phyloP scores from a whole-genome alignment of 2,329 filamentous ascomycete genomes.

The Penicillium glabrum region DNA sequence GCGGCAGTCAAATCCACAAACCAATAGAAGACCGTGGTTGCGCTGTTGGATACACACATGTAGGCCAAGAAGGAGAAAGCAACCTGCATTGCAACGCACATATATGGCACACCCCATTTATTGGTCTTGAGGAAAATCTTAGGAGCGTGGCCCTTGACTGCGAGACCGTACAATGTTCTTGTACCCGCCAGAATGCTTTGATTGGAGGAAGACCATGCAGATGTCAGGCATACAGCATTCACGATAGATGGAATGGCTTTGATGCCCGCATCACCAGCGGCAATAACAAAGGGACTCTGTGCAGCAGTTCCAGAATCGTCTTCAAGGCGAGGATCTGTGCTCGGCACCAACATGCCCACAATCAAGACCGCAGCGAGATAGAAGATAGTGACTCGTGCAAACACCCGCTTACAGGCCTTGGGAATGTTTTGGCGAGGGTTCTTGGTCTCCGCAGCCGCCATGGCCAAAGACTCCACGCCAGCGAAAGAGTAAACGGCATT shows the following conservation, averaged over 20 bases:
- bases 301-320: slow-evolving; percentile 30
- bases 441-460: slow-evolving; percentile 56
- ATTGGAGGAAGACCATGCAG: slow-evolving; percentile 69
- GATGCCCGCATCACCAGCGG: slow-evolving; percentile 66
- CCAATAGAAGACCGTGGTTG: slow-evolving; percentile 66
- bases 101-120: slow-evolving; percentile 45
- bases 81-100: slow-evolving; percentile 42
- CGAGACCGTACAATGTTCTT: slow-evolving; percentile 51
- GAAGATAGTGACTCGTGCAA: slow-evolving; percentile 57
- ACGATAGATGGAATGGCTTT: slow-evolving; percentile 68
- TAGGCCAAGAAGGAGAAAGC: slow-evolving; percentile 47
- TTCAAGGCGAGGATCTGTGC: slow-evolving; percentile 42
- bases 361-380: slow-evolving; percentile 59
- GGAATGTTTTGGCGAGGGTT: slow-evolving; percentile 56
- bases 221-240: slow-evolving; percentile 74
- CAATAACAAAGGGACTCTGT: slow-evolving; percentile 66
- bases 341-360: slow-evolving; percentile 61
- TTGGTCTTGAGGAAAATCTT: slow-evolving; percentile 45
- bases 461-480: slow-evolving; percentile 52
- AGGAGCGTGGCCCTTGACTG: slow-evolving; percentile 53
- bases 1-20: slow-evolving; percentile 62
- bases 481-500: slow-evolving; percentile 39
- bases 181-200: slow-evolving; percentile 60
- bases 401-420: slow-evolving; percentile 55
- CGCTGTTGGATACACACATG: slow-evolving; percentile 47